These are phyloP conservation scores for Amauroascus niger DNA, from an alignment of 2,329 filamentous ascomycete genomes.

Conservation along the genomic window DNA sequence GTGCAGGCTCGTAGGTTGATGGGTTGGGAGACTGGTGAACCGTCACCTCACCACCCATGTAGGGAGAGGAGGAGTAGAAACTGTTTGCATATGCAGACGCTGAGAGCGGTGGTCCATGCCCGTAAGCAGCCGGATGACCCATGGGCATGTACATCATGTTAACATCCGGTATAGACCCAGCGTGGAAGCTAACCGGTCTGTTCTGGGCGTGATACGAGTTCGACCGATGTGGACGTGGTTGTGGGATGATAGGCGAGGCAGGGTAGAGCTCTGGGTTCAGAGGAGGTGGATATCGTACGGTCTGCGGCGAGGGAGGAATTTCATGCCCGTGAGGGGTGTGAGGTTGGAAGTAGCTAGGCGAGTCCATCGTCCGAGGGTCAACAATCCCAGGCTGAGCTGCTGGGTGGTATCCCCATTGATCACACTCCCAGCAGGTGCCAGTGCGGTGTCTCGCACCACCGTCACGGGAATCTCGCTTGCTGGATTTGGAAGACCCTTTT, in stretches of 20 bases:
- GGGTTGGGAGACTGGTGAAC: conserved; percentile 11
- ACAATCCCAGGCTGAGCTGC: conserved; percentile 16
- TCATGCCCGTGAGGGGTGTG: conserved; percentile 18
- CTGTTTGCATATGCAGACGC: conserved; percentile 30
- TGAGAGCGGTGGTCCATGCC: conserved; percentile 31
- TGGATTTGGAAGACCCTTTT: conserved; percentile 29
- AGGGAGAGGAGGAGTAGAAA: conserved; percentile 28
- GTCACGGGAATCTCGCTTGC: conserved; percentile 23
- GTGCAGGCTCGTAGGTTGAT: conserved; percentile 14
- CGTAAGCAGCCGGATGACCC: conserved; percentile 18
- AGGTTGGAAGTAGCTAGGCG: conserved; percentile 19
- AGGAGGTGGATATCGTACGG: conserved; percentile 23
- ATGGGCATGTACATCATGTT: conserved; percentile 24
- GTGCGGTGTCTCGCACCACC: conserved; percentile 18
- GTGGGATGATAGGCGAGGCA: conserved; percentile 21
- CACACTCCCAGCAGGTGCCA: conserved; percentile 30
- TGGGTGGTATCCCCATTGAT: conserved; percentile 28
- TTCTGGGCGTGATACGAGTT: conserved; percentile 29
- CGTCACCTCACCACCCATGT: conserved; percentile 25
- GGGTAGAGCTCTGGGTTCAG: conserved; percentile 27
- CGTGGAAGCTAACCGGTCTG: conserved; percentile 34
- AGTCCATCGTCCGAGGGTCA: conserved; percentile 28
- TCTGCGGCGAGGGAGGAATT: conserved; percentile 24
- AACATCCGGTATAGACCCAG: conserved; percentile 25
- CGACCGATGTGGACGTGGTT: conserved; percentile 23